Evolutionary conservation across 768 basidiomycete species (phyloP).

Genomic region (Tulasnella sp.): DNA sequence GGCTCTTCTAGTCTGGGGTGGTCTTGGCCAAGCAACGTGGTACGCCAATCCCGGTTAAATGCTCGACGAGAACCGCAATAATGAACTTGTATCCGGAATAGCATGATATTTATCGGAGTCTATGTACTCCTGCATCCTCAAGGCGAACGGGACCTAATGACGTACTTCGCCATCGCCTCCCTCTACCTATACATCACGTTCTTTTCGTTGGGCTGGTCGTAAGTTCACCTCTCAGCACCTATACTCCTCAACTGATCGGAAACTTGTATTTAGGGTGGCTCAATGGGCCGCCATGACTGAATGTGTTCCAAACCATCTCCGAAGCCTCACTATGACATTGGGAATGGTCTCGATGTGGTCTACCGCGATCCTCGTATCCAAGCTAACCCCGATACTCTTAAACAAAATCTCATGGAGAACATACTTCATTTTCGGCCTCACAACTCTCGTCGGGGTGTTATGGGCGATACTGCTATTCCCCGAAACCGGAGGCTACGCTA

Average conservation of each 20-base stretch:
- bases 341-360: slow-evolving; percentile 48
- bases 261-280: slow-evolving; percentile 25
- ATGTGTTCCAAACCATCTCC: slow-evolving; percentile 47
- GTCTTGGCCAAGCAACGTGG: slow-evolving; percentile 46
- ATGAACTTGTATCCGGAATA: slow-evolving; percentile 27
- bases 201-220: slow-evolving; percentile 31
- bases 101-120: slow-evolving; percentile 50
- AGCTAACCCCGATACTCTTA: slow-evolving; percentile 45
- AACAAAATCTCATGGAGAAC: slow-evolving; percentile 7
- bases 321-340: slow-evolving; percentile 42
- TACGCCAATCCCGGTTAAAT: not conserved
- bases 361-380: slow-evolving; percentile 48
- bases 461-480: slow-evolving; percentile 29
- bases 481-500: slow-evolving; percentile 30
- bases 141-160: slow-evolving; percentile 39
- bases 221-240: not conserved
- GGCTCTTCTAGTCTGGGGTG: slow-evolving; percentile 49
- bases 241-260: not conserved
- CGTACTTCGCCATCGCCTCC: slow-evolving; percentile 47
- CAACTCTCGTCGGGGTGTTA: slow-evolving; percentile 25
- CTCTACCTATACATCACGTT: slow-evolving; percentile 45
- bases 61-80: not conserved
- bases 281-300: slow-evolving; percentile 48
- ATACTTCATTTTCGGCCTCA: slow-evolving; percentile 22
- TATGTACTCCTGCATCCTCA: slow-evolving; percentile 43